A percentile compares a stretch with the other conserved stretches of the same genome.
These are phyloP conservation scores for Mycena leptocephala DNA, from an alignment of 768 basidiomycete species.

Conservation along the genomic window DNA sequence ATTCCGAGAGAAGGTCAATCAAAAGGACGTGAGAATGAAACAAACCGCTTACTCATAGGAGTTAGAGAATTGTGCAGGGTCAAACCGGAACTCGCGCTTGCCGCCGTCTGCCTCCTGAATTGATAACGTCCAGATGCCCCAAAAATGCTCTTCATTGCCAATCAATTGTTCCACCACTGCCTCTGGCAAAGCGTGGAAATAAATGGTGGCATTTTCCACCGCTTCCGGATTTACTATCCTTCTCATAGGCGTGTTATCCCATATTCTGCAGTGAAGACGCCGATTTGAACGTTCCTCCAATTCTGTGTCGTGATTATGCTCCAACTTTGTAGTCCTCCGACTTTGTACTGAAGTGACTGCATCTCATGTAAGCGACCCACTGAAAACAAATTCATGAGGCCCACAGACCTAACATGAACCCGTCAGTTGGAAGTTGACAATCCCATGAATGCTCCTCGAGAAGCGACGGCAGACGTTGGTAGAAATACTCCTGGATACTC, in stretches of 20 bases:
- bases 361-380: background rate
- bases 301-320: background rate
- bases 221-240: background rate
- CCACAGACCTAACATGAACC: conserved; percentile 7
- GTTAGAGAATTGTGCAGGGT: background rate
- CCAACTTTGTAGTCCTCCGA: background rate
- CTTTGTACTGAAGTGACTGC: background rate
- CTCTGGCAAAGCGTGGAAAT: conserved; percentile 8
- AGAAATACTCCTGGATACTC: background rate
- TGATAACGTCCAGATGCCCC: too few species aligned
- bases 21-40: background rate
- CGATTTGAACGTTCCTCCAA: background rate
- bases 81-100: background rate
- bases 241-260: background rate
- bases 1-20: background rate
- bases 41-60: background rate
- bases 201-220: background rate
- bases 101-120: background rate
- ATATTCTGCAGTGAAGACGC: background rate
- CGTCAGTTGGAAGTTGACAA: background rate
- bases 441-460: conserved; percentile 7
- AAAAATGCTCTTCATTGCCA: background rate
- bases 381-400: too few species aligned
- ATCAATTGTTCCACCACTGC: background rate
- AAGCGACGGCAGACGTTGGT: background rate